Conservation (phyloP, 1,284 basidiomycete species). For the Ceratobasidium sp. region DNA sequence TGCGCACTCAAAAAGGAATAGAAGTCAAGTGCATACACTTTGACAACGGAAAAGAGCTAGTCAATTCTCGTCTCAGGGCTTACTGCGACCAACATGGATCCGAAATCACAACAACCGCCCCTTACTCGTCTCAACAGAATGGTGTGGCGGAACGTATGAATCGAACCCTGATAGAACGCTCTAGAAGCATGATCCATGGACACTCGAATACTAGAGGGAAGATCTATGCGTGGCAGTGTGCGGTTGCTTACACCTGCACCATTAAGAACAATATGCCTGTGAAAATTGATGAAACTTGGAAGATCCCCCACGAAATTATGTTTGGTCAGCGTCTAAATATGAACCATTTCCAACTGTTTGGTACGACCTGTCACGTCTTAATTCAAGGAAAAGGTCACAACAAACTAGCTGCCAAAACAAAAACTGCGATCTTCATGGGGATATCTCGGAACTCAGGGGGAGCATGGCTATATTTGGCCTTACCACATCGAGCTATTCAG, state of each 20-base stretch:
- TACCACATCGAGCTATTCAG: no score
- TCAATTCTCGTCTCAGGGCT: not conserved
- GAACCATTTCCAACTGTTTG: conserved; percentile 12
- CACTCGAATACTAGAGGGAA: conserved; percentile 3
- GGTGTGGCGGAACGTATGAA: conserved; percentile 55
- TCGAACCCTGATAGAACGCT: conserved; percentile 43
- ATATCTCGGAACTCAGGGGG: not conserved
- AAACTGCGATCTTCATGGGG: conserved; percentile 17
- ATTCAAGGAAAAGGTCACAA: conserved; percentile 3
- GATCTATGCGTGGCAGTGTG: conserved; percentile 23
- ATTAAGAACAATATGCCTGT: conserved; percentile 9
- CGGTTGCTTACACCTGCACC: not conserved
- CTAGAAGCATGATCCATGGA: conserved; percentile 25
- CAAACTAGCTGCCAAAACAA: conserved; percentile 12
- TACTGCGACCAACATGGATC: not conserved
- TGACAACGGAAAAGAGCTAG: conserved; percentile 1
- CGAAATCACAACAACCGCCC: conserved; percentile 42
- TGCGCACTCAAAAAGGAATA: not conserved
- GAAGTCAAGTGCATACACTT: not conserved
- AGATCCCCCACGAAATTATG: not conserved
- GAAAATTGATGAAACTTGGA: not conserved
- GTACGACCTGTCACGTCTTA: conserved; percentile 5
- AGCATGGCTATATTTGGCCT: no score
- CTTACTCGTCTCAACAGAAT: conserved; percentile 54
- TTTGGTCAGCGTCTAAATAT: not conserved